Evolutionary conservation across 2,329 filamentous ascomycete genomes (phyloP), one percentile per base, ranked within the genome.

Genomic region (Fusarium sambucinum): DNA sequence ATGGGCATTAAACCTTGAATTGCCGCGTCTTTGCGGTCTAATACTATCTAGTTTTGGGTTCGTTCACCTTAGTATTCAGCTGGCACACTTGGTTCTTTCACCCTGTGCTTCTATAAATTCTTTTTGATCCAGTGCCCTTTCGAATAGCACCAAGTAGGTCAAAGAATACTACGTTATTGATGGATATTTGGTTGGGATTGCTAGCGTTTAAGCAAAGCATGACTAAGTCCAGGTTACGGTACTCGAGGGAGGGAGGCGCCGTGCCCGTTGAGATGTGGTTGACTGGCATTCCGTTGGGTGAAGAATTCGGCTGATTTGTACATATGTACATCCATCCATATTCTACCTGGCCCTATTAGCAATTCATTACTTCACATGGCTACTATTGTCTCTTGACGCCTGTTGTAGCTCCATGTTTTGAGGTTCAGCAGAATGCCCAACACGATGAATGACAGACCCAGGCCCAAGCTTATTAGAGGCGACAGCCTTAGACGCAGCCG

Each of bases 251-350:
- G 57, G 65, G 65, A 70, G 61, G 60, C 63, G 68, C 71, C 62
- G 62, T 70, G 54, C 59, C 59, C 61, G 66, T 70, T 72, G 63
- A 62, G 71, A 63, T 63, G 52, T 65, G 55, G 44, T 64, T 44
- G 44, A 52, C 38, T 27, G 53, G 50, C 57, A 66, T 65, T 67
- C 59, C 53, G 64, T 21, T 42, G 55, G 60, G 41, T 62, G 38
- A 61, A 66, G 61, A 66, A 57, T 69, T 60, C 57, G 56, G 55
- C 53, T 42, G 32, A 35, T n/a, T 19, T 64, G 50, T 54, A 27
- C 45, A 63, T 61, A n/a, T n/a, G n/a, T n/a, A 55, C 53, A 58
- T 23, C 38, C 19, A 21, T 52, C 7, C 23, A 27, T 27, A 33
- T 57, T 57, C 41, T 41, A 40, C 45, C 30, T 32, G 29, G 30